A percentile compares a stretch with the other conserved stretches of the same genome.
Conservation (phyloP, 176 grass and related monocot species). For the Saccharum officinarum region DNA sequence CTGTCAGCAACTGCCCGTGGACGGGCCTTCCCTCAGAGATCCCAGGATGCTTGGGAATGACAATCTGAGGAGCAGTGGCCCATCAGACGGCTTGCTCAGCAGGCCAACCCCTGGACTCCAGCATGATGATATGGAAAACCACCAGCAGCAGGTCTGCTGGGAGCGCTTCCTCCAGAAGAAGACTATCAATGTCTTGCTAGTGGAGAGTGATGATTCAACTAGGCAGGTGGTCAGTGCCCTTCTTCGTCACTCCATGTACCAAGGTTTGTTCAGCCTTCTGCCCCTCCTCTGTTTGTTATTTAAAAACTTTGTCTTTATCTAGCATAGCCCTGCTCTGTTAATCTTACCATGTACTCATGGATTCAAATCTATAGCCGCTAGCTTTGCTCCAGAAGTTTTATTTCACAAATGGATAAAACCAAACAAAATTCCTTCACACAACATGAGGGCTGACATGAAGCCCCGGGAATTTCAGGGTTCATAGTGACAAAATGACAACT, state of each 20-base stretch:
- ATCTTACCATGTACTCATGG: neutral
- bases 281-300: neutral
- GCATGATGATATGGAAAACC: slow-evolving; percentile 26
- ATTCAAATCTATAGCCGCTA: neutral
- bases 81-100: slow-evolving; percentile 18
- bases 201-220: slow-evolving; percentile 78
- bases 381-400: neutral
- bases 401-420: neutral
- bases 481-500: too few species aligned
- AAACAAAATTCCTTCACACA: too few species aligned
- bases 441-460: too few species aligned
- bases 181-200: slow-evolving; percentile 63
- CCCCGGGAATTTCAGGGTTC: too few species aligned
- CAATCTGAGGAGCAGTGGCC: slow-evolving; percentile 26
- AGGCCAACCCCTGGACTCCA: neutral
- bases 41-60: slow-evolving; percentile 18
- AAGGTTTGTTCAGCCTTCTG: slow-evolving; percentile 48
- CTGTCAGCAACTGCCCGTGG: slow-evolving; percentile 20
- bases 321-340: neutral
- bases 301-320: neutral
- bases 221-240: slow-evolving; percentile 63
- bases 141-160: slow-evolving; percentile 41
- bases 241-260: slow-evolving; percentile 70
- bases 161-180: slow-evolving; percentile 72
- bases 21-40: slow-evolving; percentile 29